Evolutionary conservation across 2,329 filamentous ascomycete species (phyloP).

Genomic region (Lecanicillium sp.): DNA sequence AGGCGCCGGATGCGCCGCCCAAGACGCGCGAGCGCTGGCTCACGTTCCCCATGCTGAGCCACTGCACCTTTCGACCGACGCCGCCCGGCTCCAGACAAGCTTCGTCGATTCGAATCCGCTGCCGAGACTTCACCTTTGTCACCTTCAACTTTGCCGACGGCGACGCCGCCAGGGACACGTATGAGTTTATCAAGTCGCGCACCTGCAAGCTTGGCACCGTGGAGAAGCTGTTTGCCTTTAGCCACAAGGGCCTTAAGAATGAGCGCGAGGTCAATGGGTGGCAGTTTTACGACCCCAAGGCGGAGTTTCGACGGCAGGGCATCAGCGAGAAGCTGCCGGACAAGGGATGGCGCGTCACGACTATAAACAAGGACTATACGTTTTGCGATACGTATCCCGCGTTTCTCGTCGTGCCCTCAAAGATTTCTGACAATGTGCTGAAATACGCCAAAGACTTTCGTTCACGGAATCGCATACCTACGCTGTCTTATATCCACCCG

Average conservation of each 20-base stretch:
- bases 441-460: conserved; percentile 89
- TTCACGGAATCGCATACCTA: conserved; percentile 81
- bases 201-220: conserved; percentile 77
- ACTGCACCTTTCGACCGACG: conserved; percentile 70
- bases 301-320: conserved; percentile 82
- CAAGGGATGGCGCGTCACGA: conserved; percentile 80
- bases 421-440: conserved; percentile 93
- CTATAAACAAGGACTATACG: conserved; percentile 80
- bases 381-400: conserved; percentile 93
- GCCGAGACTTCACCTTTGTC: conserved; percentile 89
- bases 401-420: conserved; percentile 73
- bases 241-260: conserved; percentile 64
- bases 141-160: conserved; percentile 81
- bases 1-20: conserved; percentile 17
- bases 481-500: conserved; percentile 88
- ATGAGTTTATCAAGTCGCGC: conserved; percentile 73
- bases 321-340: conserved; percentile 73
- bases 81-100: conserved; percentile 61
- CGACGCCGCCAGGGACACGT: conserved; percentile 70
- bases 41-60: conserved; percentile 83
- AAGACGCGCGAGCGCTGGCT: conserved; percentile 72
- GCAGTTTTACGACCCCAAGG: conserved; percentile 75
- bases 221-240: conserved; percentile 87
- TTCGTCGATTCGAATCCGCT: conserved; percentile 78
- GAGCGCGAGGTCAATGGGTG: conserved; percentile 75